Conservation (phyloP, 1,284 basidiomycete species). For the Leccinum fallax region DNA sequence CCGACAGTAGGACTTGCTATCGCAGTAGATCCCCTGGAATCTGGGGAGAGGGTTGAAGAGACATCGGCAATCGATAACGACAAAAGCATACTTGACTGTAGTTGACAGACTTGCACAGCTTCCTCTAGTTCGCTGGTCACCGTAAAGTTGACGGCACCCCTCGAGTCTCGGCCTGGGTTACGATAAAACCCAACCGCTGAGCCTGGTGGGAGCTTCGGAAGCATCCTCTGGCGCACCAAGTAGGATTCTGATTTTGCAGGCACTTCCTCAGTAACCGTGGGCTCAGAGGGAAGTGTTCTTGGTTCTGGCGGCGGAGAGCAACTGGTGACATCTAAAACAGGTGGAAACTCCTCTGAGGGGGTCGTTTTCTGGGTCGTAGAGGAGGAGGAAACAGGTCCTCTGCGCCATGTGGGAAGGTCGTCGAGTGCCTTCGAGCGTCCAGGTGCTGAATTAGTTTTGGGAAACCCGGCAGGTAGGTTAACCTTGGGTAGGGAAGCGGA, state of each 20-base stretch:
- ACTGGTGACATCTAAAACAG: conserved; percentile 30
- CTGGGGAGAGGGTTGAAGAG: conserved; percentile 6
- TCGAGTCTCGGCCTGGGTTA: conserved; percentile 49
- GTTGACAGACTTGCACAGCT: conserved; percentile 6
- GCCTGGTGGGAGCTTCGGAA: conserved; percentile 52
- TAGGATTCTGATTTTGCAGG: conserved; percentile 23
- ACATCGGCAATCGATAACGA: conserved; percentile 25
- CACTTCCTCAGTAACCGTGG: conserved; percentile 9
- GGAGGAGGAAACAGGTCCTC: conserved; percentile 29
- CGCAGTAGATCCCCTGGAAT: conserved; percentile 8
- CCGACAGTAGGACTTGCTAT: conserved; percentile 22
- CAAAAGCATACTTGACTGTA: conserved; percentile 27
- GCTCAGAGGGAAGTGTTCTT: conserved; percentile 11
- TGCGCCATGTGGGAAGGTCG: conserved; percentile 62
- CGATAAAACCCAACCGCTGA: conserved; percentile 73
- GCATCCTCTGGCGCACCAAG: conserved; percentile 31
- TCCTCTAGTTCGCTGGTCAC: conserved; percentile 75
- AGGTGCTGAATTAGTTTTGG: conserved; percentile 37
- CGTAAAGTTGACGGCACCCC: conserved; percentile 63
- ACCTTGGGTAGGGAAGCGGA: conserved; percentile 40
- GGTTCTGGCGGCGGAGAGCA: conserved; percentile 31
- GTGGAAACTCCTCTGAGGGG: conserved; percentile 16
- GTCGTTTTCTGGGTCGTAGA: conserved; percentile 11
- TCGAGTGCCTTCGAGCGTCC: conserved; percentile 53
- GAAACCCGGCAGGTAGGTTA: conserved; percentile 44